Evolutionary conservation across 371 early-diverging fungal genomes (phyloP), one percentile per base, ranked within the genome.

Genomic region (Rhizoclosmatium hyalinum): DNA sequence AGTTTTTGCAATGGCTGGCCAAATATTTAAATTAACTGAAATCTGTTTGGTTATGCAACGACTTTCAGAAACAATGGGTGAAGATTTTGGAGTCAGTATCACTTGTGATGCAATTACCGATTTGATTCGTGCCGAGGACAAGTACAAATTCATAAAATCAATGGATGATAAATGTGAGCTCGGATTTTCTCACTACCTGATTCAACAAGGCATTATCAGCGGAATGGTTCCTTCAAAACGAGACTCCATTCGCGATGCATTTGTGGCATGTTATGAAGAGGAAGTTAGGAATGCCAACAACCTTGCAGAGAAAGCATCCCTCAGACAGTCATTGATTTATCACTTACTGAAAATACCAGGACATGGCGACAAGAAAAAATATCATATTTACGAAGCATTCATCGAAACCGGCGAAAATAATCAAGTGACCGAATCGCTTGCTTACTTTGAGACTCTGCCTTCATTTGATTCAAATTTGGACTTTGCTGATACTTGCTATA

Each of bases 321-420:
- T 60, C 21, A 21, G 56, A 17, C 70, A 58, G 56, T 73, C 74
- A n/a, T 45, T 73, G 19, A 65, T 73, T 12, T 66, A 17, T 45
- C 69, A 68, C 45, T 65, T 77, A 53, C 2, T 66, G 14, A 66
- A 77, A 50, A 32, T 72, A 12, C 45, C 53, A 12, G 62, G 68
- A 17, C 21, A 73, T 8, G 68, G 66, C 17, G 67, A 77, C 12
- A 39, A 65, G 41, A 72, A 73, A 43, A 21, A 61, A 45, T 45
- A 47, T n/a, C 65, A 72, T 57, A 19, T 77, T 1, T 67, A 73
- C 39, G 63, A 54, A 65, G 77, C 77, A 1, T 77, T 77, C 72
- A 10, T 65, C 8, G 46, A 68, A 24, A 41, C 66, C 21, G 76
- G 46, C 2, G 72, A 71, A 55, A 63, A 19, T 5, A 55, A 44